Base-by-base conservation (phyloP, 2,329 filamentous ascomycete genomes). In the Ramularia collo-cygni region DNA sequence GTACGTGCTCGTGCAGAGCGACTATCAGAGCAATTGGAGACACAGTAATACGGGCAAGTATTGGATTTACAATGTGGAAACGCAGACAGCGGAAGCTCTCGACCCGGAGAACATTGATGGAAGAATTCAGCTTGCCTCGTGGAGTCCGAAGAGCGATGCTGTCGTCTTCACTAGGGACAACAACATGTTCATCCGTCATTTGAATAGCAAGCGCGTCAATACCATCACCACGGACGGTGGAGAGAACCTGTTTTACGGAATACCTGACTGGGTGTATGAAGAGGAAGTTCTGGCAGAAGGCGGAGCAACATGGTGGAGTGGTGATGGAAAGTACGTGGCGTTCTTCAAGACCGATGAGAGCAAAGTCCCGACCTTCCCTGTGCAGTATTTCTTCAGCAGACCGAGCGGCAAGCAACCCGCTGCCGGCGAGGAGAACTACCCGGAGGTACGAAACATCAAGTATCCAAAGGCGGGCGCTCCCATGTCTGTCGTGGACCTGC, bases 211-310 rank as follows among this genome's bases (percentile, higher is more conserved):
- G 14, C 65, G 73, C 12, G 74, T 86, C 4, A 71, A 75, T 4
- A 78, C 83, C 46, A 83, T 98, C 53, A 96, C 92, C 1, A 78
- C 71, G 38, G 90, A 98, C 58, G 92, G 93, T 9, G 86, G 90
- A 0, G 71, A 79, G 0, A 80, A 96, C 53, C 78, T 92, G 44
- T 98, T 98, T 64, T 95, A 98, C 55, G 92, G 92, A 13, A 79
- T 95, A 14, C 92, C 92, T 0, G 93, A 98, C 62, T 98, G 92
- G 92, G 92, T 96, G 0, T 95, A 94, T 56, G 86, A 93, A 58
- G 79, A 83, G 54, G 87, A 94, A 61, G 86, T 94, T 3, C 85
- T 96, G 47, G 64, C 70, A 10, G 82, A 77, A 1, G 84, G 85
- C 52, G 86, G 77, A 46, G 90, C 85, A 4, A 93, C 89, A 1